A percentile compares a stretch with the other conserved stretches of the same genome.
These are phyloP conservation scores for Ustilago shanxiensis DNA, from an alignment of 1,284 basidiomycete species.

Conservation along the genomic window DNA sequence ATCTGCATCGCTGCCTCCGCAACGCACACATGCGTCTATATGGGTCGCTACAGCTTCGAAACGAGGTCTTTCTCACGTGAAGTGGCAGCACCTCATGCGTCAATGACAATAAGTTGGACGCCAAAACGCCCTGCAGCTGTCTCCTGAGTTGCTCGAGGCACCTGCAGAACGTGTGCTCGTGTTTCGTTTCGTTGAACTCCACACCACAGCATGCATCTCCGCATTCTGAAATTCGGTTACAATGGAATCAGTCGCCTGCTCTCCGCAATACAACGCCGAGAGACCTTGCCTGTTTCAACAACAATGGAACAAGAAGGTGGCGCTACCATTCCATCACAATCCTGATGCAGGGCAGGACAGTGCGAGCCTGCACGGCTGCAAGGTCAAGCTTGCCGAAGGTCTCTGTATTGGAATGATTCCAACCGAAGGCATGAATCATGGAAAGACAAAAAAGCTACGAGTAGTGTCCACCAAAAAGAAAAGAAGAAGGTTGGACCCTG, in stretches of 20 bases:
- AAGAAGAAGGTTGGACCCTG: conserved; percentile 4
- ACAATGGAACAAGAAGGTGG: background rate
- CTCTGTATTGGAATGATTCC: background rate
- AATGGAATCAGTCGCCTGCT: background rate
- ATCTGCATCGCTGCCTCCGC: background rate
- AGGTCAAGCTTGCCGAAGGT: background rate
- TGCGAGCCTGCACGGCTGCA: conserved; percentile 1
- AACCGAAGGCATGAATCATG: conserved; percentile 6
- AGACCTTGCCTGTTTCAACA: background rate
- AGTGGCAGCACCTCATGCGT: background rate
- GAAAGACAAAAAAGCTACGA: background rate
- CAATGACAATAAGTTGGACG: background rate
- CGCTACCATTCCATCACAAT: background rate
- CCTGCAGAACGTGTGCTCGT: background rate
- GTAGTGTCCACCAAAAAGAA: background rate
- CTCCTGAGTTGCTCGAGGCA: conserved; percentile 12
- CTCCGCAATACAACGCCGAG: background rate
- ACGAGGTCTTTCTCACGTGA: background rate
- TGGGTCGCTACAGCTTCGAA: background rate
- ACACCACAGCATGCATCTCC: background rate
- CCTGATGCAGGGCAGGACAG: background rate
- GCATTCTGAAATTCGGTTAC: background rate
- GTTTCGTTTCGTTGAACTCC: background rate
- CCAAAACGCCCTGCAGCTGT: background rate
- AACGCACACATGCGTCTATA: background rate